Conservation (phyloP, 148 eudicot genomes). For the Dianthus caryophyllus region DNA sequence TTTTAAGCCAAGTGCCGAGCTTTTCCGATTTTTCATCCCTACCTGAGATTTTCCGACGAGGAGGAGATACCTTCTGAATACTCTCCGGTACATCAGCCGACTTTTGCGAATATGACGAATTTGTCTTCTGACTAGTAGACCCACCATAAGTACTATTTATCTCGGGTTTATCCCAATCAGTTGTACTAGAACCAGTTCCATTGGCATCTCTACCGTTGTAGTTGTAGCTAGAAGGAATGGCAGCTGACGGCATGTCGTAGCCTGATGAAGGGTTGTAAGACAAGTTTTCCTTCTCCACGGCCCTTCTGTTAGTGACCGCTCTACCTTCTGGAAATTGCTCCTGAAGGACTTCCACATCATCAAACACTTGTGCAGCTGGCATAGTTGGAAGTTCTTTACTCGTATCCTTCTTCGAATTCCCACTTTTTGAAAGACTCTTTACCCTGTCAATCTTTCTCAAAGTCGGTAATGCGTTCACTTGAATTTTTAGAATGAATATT, state of each 20-base stretch:
- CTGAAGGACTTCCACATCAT: constrained; percentile 50
- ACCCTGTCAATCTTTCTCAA: constrained; percentile 49
- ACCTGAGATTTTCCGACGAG: constrained; percentile 65
- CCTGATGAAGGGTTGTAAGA: constrained; percentile 46
- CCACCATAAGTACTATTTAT: constrained; percentile 40
- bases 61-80: constrained; percentile 87
- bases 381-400: constrained; percentile 54
- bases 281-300: constrained; percentile 42
- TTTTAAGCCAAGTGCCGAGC: constrained; percentile 55
- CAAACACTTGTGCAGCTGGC: constrained; percentile 37
- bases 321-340: constrained; percentile 55
- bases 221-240: constrained; percentile 39
- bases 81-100: constrained; percentile 57
- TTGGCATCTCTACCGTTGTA: constrained; percentile 44
- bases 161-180: constrained; percentile 43
- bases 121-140: constrained; percentile 42
- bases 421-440: constrained; percentile 87
- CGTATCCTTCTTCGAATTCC: constrained; percentile 81
- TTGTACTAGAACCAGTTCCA: constrained; percentile 28
- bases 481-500: background rate
- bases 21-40: constrained; percentile 80
- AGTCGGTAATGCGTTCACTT: background rate
- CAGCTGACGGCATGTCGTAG: constrained; percentile 43
- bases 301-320: constrained; percentile 53
- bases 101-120: constrained; percentile 34